phyloP scores from a whole-genome alignment of 2,329 filamentous ascomycete genomes.

The Penicillium expansum region DNA sequence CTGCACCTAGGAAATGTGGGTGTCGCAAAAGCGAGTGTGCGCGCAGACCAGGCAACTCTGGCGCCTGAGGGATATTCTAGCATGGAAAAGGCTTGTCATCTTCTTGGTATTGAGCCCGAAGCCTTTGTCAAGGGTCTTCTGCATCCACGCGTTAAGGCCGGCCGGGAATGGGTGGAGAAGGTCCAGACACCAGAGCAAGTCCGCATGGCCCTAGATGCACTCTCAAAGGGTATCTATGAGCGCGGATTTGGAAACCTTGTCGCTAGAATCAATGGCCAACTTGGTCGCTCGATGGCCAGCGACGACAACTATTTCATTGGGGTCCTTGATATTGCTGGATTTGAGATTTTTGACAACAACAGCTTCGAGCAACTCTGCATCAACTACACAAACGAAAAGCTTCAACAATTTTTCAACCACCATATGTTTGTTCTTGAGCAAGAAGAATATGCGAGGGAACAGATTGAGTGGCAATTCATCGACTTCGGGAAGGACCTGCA shows the following conservation, averaged over 20 bases:
- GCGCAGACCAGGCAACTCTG: constrained; percentile 85
- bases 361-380: constrained; percentile 99
- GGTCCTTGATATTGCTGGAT: constrained; percentile 96
- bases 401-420: constrained; percentile 99
- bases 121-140: constrained; percentile 84
- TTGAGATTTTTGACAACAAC: constrained; percentile 97
- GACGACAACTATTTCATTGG: constrained; percentile 96
- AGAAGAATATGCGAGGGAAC: constrained; percentile 93
- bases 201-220: constrained; percentile 79
- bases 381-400: constrained; percentile 99
- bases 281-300: constrained; percentile 76
- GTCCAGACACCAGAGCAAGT: constrained; percentile 97
- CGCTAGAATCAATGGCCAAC: constrained; percentile 81
- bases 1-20: constrained; percentile 90
- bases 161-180: constrained; percentile 97
- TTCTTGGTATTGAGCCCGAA: constrained; percentile 81
- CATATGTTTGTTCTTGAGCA: constrained; percentile 99
- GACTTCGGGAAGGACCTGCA: constrained; percentile 97
- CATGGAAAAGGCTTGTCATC: constrained; percentile 73
- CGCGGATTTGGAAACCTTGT: constrained; percentile 93
- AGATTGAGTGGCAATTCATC: constrained; percentile 99
- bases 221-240: constrained; percentile 97
- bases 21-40: constrained; percentile 84
- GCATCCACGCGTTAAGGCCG: constrained; percentile 91
- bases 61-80: constrained; percentile 71